Conservation (phyloP, 129 eudicot species). For the Saussurea involucrata region DNA sequence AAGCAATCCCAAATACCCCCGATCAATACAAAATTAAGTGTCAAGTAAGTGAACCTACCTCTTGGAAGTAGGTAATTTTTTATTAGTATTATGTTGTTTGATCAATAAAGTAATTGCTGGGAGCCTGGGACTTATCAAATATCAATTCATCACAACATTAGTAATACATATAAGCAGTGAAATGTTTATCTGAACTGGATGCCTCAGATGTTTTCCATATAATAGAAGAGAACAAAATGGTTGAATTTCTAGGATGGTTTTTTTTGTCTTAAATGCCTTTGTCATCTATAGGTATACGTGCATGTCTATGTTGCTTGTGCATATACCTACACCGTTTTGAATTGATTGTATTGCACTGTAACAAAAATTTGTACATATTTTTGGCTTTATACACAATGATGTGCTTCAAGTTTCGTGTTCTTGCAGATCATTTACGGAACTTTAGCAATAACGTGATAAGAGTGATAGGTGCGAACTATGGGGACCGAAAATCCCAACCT, state of each 20-base stretch:
- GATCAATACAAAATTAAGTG: neutral
- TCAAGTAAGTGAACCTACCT: neutral
- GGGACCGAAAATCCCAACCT: conserved; percentile 77
- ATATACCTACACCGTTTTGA: neutral
- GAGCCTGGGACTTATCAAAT: neutral
- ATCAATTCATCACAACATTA: neutral
- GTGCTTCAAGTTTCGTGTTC: conserved; percentile 7
- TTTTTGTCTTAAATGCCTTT: neutral
- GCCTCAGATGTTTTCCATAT: neutral
- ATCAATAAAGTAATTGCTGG: neutral
- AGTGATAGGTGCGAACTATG: conserved; percentile 34
- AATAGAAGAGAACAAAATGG: neutral
- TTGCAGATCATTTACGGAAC: conserved; percentile 37
- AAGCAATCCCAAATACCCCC: too few relatives aligned
- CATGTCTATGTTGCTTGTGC: neutral
- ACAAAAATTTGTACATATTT: neutral
- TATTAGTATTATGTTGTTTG: neutral
- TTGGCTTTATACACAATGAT: conserved; percentile 5
- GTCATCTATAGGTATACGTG: neutral
- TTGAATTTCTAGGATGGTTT: conserved; percentile 7
- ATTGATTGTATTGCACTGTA: neutral
- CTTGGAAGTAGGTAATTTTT: neutral
- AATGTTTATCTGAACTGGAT: conserved; percentile 4
- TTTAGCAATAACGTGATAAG: conserved; percentile 26
- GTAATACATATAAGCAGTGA: neutral